Base-by-base conservation (phyloP, 1,139 yeast species). In the Pichia cactophila region DNA sequence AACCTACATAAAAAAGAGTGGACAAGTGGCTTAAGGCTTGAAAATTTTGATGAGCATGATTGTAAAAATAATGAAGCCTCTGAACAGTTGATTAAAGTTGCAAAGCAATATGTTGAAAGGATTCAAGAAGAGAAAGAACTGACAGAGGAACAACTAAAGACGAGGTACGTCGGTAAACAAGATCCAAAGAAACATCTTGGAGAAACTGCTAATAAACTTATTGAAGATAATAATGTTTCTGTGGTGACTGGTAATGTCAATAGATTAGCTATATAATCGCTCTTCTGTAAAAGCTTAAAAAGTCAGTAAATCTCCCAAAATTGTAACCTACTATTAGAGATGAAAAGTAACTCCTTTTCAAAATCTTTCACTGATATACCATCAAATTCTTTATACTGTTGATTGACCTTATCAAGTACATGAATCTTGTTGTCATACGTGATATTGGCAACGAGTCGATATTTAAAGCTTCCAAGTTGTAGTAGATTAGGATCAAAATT, bases 161-260 rank as follows among this genome's bases (percentile, higher is more conserved):
- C 97, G 10, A 81, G 98, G 65, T 94, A 90, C 63, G 97, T 94
- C 33, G 99, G 99, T 59, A 90, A 89, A 66, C 97, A 92, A 69
- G 98, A 94, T 68, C 99, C 98, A 45, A 94, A 94, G 80, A 92
- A 92, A 71, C 99, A 94, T 71, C 75, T 94, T 62, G 79, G 86
- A 45, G 97, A 88, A 57, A 86, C 95, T 2, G 95, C 96, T 14
- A 95, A 87, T 56, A 73, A 74, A 56, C 74, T 89, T 50, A 80
- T 94, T 61, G 98, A 92, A 67, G 95, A 88, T 48, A 94, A 92
- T 64, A 83, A 92, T 48, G 88, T 88, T 14, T 81, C 95, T 40
- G 78, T 92, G 59, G 74, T 90, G 62, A 86, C 96, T 20, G 86
- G 96, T 48, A 86, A 86, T 66, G 89, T 92, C 46, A 92, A 92